Evolutionary conservation across 176 grass and related monocot species (phyloP), one percentile per base, ranked within the genome.

Genomic region (Echinochloa phyllopogon): DNA sequence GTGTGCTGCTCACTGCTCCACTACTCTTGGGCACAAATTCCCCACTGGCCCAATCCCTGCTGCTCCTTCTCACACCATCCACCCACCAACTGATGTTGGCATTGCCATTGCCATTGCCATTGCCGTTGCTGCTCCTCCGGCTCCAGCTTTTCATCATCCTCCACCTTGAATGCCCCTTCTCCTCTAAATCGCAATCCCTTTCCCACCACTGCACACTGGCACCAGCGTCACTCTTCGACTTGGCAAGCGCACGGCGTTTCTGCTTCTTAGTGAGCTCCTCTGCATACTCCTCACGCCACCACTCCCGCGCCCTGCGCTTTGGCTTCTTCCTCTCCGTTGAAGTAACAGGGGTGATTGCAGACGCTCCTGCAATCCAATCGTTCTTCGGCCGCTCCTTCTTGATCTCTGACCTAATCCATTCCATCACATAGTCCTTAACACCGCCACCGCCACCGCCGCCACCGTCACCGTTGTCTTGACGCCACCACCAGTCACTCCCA

Each of bases 271-370:
- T 83, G 38, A 99, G 92, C 83, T 99, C 96, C 71, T 99, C 94
- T 5, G 90, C 87, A 40, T 96, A 99, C 77, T 99, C 96, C 77
- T 99, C 96, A 6, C 96, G 94, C 96, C 96, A 99, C 96, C 96
- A 99, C 57, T 96, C 91, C 16, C 93, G 82, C 2, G 91, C 71
- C 25, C 84, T 89, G 21, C 84, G 93, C 85, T 94, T 93, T n/a
- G 79, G 65, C 65, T 89, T 92, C 77, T 88, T 90, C 67, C 76
- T 85, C 50, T 77, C 72, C 13, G 78, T 75, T 64, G 93, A 81
- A 41, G 86, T 44, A 42, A 72, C 78, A 65, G 85, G 53, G 41
- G 59, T 41, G 24, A 84, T 68, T 43, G 78, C 51, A 7, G 87
- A 86, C 18, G 88, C 44, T 6, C 89, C 89, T 0, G 80, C 77